A percentile compares a stretch with the other conserved stretches of the same genome.
These are phyloP conservation scores for Fusarium sp. DNA, from an alignment of 2,329 filamentous ascomycete species.

Conservation along the genomic window DNA sequence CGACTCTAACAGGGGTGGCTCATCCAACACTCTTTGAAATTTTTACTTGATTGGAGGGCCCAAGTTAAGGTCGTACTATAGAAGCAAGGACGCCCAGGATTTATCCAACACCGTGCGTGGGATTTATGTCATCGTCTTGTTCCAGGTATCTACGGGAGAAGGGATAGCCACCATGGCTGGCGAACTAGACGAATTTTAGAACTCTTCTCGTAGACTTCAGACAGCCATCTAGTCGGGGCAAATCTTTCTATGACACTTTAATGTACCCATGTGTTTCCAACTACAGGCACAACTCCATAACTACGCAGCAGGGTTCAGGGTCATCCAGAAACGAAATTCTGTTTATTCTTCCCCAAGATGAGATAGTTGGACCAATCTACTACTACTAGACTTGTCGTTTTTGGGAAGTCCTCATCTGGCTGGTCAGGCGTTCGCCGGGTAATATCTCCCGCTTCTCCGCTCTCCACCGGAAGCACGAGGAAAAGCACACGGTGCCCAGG, in stretches of 20 bases:
- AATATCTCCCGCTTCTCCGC: background rate
- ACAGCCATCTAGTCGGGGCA: fast-evolving
- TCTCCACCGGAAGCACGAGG: background rate
- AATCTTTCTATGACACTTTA: background rate
- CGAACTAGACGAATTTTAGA: background rate
- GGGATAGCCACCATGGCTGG: background rate
- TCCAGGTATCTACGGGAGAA: fast-evolving
- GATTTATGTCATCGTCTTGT: background rate
- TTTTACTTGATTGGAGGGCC: background rate
- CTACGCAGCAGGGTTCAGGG: background rate
- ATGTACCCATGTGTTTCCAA: background rate
- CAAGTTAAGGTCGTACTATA: background rate
- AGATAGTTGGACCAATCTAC: too few species aligned
- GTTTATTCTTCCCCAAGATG: too few species aligned
- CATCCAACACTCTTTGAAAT: background rate
- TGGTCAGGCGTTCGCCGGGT: background rate
- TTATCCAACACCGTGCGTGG: background rate
- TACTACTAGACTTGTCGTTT: background rate
- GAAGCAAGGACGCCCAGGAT: background rate
- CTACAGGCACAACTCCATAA: background rate
- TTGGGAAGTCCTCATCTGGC: background rate
- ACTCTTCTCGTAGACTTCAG: too few species aligned
- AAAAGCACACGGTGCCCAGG: background rate
- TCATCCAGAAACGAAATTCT: background rate
- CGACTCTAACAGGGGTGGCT: background rate